Conservation (phyloP, 1,284 basidiomycete species). For the Mycena sp. region DNA sequence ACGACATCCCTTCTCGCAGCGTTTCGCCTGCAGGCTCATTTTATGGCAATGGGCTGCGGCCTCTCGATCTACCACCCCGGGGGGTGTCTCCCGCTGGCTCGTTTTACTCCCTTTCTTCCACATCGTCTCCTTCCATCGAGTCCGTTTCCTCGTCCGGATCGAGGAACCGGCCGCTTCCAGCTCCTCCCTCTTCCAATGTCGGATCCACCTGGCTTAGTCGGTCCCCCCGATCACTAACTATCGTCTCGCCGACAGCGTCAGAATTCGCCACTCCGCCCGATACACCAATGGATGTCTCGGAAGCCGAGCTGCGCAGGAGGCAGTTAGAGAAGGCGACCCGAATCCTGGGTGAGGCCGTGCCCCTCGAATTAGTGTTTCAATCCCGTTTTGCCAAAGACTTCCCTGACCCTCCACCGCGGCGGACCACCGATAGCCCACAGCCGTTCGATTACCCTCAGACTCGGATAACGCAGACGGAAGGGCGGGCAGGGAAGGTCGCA, state of each 20-base stretch:
- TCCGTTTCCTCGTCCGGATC: conserved; percentile 21
- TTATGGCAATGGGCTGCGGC: conserved; percentile 8
- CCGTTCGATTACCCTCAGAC: conserved; percentile 2
- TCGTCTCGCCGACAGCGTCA: background rate
- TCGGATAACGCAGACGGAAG: conserved; percentile 3
- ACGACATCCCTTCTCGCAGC: conserved; percentile 2
- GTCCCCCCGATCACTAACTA: background rate
- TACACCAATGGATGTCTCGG: conserved; percentile 20
- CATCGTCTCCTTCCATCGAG: conserved; percentile 13
- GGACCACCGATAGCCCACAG: conserved; percentile 16
- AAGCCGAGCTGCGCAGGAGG: conserved; percentile 25
- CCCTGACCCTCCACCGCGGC: conserved; percentile 22
- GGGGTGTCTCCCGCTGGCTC: conserved; percentile 11
- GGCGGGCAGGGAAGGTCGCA: conserved; percentile 8
- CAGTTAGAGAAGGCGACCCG: conserved; percentile 29
- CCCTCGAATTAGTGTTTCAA: conserved; percentile 24
- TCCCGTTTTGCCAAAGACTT: conserved; percentile 7
- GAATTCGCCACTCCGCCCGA: conserved; percentile 20
- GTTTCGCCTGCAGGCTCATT: conserved; percentile 14
- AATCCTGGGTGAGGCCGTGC: conserved; percentile 25
- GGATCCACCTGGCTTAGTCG: conserved; percentile 9
- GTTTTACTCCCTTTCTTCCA: conserved; percentile 18
- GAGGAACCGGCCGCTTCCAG: background rate
- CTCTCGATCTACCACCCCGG: conserved; percentile 10
- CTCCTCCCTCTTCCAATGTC: background rate